Conservation (phyloP, 257 asterid species). For the Fraxinus anomala region DNA sequence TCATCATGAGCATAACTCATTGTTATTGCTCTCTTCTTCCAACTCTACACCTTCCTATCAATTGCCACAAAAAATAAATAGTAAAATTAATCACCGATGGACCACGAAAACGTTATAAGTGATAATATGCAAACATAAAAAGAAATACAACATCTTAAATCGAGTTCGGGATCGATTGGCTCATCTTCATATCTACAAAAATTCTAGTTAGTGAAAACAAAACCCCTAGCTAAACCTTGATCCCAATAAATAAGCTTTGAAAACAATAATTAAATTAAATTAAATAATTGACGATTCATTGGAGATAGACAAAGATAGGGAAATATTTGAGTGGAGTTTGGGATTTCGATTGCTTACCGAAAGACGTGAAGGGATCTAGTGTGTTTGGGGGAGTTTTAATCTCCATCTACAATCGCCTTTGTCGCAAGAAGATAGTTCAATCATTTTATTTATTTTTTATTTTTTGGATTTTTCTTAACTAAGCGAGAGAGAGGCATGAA, state of each 20-base stretch:
- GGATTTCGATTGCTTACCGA: too few species aligned
- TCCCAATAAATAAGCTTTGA: background rate
- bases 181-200: slow-evolving; percentile 70
- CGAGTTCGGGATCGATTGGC: slow-evolving; percentile 79
- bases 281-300: background rate
- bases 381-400: too few species aligned
- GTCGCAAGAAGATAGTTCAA: too few species aligned
- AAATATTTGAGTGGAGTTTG: too few species aligned
- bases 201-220: background rate
- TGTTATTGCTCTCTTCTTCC: slow-evolving; percentile 57
- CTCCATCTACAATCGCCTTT: too few species aligned
- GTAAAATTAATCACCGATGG: background rate
- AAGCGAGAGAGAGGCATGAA: too few species aligned
- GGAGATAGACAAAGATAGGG: too few species aligned
- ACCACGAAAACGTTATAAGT: background rate
- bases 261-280: too few species aligned
- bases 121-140: background rate
- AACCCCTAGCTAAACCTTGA: slow-evolving; percentile 30
- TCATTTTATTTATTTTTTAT: too few species aligned
- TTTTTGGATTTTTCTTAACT: too few species aligned
- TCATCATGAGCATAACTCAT: slow-evolving; percentile 57
- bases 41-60: slow-evolving; percentile 78
- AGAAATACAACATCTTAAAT: slow-evolving; percentile 42
- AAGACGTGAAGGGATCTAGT: too few species aligned
- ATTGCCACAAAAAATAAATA: background rate